phyloP scores from a whole-genome alignment of 805 yeast species.

The Candida jianshihensis region DNA sequence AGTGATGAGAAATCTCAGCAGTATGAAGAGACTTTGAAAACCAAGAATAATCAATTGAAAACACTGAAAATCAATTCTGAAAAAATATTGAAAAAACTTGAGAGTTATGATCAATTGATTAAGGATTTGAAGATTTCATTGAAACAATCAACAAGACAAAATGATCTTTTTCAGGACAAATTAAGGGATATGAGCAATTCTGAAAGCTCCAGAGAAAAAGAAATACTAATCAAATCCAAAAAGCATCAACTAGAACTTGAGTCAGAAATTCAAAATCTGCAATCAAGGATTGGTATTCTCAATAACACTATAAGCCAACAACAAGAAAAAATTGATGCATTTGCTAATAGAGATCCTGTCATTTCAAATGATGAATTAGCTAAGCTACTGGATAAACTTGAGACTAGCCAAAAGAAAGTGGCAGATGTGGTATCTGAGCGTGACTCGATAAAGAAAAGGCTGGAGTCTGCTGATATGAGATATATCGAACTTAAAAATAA shows the following conservation, averaged over 20 bases:
- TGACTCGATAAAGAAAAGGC: slow-evolving; percentile 16
- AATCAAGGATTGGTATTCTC: slow-evolving; percentile 12
- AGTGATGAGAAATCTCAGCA: slow-evolving; percentile 10
- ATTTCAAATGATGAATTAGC: neutral
- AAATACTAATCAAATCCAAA: slow-evolving; percentile 4
- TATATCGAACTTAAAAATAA: slow-evolving; percentile 23
- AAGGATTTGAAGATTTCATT: slow-evolving; percentile 1
- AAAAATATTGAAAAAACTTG: neutral
- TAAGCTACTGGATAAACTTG: slow-evolving; percentile 9
- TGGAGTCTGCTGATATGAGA: slow-evolving; percentile 16
- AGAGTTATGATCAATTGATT: slow-evolving; percentile 2
- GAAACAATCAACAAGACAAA: slow-evolving; percentile 2
- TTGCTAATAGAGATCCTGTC: slow-evolving; percentile 3
- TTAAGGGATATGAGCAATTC: slow-evolving; percentile 7
- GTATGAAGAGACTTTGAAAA: slow-evolving; percentile 7
- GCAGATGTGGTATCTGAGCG: slow-evolving; percentile 22
- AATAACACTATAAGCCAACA: slow-evolving; percentile 18
- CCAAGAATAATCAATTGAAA: slow-evolving; percentile 2
- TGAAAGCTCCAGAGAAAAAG: neutral
- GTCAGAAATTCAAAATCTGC: slow-evolving; percentile 9
- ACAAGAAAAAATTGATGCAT: slow-evolving; percentile 13
- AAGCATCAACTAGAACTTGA: slow-evolving; percentile 10
- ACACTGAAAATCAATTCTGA: neutral
- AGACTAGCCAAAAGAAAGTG: slow-evolving; percentile 22
- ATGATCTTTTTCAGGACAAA: slow-evolving; percentile 3